phyloP scores from a whole-genome alignment of 192 early-diverging fungal species.

The Coemansia sp. region DNA sequence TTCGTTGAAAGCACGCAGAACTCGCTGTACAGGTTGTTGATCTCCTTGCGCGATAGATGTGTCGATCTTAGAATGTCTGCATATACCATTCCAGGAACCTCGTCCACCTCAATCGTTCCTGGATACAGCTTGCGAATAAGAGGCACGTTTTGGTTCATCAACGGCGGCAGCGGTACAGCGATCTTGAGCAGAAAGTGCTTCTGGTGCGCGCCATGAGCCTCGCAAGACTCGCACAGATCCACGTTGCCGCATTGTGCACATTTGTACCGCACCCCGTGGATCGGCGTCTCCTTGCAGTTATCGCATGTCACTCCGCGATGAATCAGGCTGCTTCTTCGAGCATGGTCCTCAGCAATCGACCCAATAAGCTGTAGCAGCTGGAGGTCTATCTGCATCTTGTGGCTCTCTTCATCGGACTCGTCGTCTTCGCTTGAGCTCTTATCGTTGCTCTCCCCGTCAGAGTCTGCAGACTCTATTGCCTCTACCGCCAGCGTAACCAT shows the following conservation, averaged over 20 bases:
- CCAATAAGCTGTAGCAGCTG: conserved; percentile 71
- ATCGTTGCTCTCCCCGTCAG: conserved; percentile 20
- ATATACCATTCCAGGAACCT: conserved; percentile 14
- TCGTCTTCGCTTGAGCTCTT: conserved; percentile 10
- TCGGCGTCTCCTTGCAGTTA: conserved; percentile 82
- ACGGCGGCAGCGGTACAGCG: conserved; percentile 86
- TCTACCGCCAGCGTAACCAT: not conserved
- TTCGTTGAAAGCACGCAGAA: conserved; percentile 77
- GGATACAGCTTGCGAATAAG: conserved; percentile 81
- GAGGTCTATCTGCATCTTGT: conserved; percentile 37
- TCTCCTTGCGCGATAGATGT: conserved; percentile 74
- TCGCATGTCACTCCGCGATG: conserved; percentile 92
- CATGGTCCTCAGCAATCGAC: conserved; percentile 86
- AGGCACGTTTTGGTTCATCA: conserved; percentile 76
- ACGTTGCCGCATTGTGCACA: conserved; percentile 93
- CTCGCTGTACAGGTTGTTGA: conserved; percentile 85
- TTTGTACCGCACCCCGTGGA: conserved; percentile 89
- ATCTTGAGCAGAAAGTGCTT: conserved; percentile 93
- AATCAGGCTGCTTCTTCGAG: conserved; percentile 62
- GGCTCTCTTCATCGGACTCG: conserved; percentile 5
- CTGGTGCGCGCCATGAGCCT: conserved; percentile 77
- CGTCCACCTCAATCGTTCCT: conserved; percentile 45
- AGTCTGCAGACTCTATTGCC: not conserved
- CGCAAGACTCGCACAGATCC: conserved; percentile 93
- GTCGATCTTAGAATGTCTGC: conserved; percentile 20